Conservation (phyloP, 148 eudicot species). For the Rhododendron molle region DNA sequence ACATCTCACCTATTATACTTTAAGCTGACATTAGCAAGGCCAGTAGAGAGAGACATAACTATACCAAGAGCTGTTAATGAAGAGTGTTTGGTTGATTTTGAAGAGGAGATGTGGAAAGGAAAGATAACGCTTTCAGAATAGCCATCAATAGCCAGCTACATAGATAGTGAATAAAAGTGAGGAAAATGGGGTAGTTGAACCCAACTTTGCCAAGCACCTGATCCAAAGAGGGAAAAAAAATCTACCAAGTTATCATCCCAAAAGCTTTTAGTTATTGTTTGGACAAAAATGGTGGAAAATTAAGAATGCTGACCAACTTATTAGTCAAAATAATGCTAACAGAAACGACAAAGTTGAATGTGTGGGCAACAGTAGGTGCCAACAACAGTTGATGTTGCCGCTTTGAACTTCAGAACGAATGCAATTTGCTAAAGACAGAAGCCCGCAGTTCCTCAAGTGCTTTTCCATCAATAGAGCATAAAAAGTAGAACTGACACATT, state of each 20-base stretch:
- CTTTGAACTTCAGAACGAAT: slow-evolving; percentile 54
- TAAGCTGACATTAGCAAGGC: slow-evolving; percentile 95
- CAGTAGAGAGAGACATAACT: slow-evolving; percentile 90
- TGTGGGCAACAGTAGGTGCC: slow-evolving; percentile 80
- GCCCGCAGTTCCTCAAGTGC: slow-evolving; percentile 82
- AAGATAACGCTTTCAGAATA: slow-evolving; percentile 56
- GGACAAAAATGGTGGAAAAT: slow-evolving; percentile 2
- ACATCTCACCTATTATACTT: slow-evolving; percentile 76
- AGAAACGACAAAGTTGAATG: slow-evolving; percentile 87
- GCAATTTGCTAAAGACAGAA: slow-evolving; percentile 59
- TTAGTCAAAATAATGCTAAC: slow-evolving; percentile 88
- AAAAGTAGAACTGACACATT: not conserved
- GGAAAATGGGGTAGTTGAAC: slow-evolving; percentile 85
- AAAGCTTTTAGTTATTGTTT: not conserved
- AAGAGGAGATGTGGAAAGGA: slow-evolving; percentile 67
- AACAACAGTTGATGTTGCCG: slow-evolving; percentile 68
- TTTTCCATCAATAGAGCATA: slow-evolving; percentile 32
- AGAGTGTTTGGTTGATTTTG: slow-evolving; percentile 67
- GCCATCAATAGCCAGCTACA: slow-evolving; percentile 91
- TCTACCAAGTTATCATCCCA: slow-evolving; percentile 3
- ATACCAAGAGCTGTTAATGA: slow-evolving; percentile 73
- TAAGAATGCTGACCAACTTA: slow-evolving; percentile 57
- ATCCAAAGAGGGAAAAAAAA: slow-evolving; percentile 4
- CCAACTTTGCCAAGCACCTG: slow-evolving; percentile 85
- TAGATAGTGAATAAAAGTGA: slow-evolving; percentile 79